Conservation (phyloP, 495 filamentous ascomycete genomes). For the Tuber melanosporum region DNA sequence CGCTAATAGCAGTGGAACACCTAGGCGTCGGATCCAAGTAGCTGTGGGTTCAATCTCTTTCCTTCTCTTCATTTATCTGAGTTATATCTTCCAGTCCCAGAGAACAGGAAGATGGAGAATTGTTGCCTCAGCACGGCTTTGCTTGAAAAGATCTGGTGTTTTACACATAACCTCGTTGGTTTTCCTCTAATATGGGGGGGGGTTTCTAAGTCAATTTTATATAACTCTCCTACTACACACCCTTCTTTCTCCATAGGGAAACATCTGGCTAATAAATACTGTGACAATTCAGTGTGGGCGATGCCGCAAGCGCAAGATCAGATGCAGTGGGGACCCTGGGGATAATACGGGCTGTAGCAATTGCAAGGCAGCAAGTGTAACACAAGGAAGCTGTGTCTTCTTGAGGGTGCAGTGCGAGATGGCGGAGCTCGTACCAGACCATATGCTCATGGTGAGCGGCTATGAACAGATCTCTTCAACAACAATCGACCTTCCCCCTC, state of each 20-base stretch:
- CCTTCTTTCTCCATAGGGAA: background rate
- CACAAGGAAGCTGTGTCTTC: conserved; percentile 35
- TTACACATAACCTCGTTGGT: background rate
- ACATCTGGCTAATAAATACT: background rate
- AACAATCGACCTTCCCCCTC: conserved; percentile 32
- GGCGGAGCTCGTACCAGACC: conserved; percentile 34
- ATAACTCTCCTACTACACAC: background rate
- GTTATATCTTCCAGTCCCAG: background rate
- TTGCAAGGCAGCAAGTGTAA: conserved; percentile 64
- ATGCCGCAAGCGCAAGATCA: conserved; percentile 91
- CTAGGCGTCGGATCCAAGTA: conserved; percentile 39
- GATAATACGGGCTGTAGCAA: conserved; percentile 71
- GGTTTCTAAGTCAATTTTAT: background rate
- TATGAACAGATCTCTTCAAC: conserved; percentile 39
- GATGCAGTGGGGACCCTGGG: conserved; percentile 81
- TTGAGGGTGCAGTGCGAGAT: conserved; percentile 41
- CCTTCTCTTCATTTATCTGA: background rate
- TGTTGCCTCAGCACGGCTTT: background rate
- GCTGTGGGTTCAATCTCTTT: conserved; percentile 34
- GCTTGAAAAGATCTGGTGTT: background rate
- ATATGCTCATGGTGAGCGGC: conserved; percentile 37
- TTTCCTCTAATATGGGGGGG: background rate
- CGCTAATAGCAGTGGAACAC: conserved; percentile 15
- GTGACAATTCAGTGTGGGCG: conserved; percentile 62
- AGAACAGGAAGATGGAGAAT: background rate